Percentiles rank a stretch among this genome's conserved stretches.
Conservation (phyloP, 371 early-diverging fungal species). For the Lichtheimia hyalospora region DNA sequence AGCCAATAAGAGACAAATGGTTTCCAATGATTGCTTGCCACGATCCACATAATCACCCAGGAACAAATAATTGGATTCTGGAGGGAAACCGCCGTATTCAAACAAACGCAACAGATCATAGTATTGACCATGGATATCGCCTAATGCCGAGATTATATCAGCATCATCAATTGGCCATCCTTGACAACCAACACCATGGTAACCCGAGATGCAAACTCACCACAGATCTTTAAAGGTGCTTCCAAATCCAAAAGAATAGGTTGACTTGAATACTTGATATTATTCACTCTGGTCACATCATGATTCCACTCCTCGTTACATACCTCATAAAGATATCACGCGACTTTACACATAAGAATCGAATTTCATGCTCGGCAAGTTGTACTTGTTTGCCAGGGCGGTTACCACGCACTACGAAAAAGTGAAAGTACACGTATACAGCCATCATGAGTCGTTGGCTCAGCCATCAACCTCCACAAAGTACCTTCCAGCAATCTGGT, state of each 20-base stretch:
- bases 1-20: constrained; percentile 87
- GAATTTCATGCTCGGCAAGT: constrained; percentile 77
- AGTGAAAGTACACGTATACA: too few species aligned
- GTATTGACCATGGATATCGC: constrained; percentile 95
- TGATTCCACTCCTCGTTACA: not conserved
- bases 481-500: constrained; percentile 90
- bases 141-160: constrained; percentile 24
- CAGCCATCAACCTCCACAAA: too few species aligned
- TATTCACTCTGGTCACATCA: not conserved
- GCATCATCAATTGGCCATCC: not conserved
- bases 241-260: constrained; percentile 91
- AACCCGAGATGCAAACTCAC: constrained; percentile 27
- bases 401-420: constrained; percentile 74
- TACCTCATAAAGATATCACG: constrained; percentile 85
- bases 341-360: constrained; percentile 81
- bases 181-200: too few species aligned
- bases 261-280: constrained; percentile 42
- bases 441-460: too few species aligned
- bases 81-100: constrained; percentile 86
- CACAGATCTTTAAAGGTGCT: constrained; percentile 95
- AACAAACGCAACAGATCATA: constrained; percentile 86
- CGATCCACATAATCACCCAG: constrained; percentile 97
- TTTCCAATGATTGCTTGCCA: constrained; percentile 94
- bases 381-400: constrained; percentile 83
- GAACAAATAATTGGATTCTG: constrained; percentile 87